A percentile compares a stretch with the other conserved stretches of the same genome.
Evolutionary conservation across 257 asterid genomes (phyloP).

Genomic region (Solanum chiquidenum): DNA sequence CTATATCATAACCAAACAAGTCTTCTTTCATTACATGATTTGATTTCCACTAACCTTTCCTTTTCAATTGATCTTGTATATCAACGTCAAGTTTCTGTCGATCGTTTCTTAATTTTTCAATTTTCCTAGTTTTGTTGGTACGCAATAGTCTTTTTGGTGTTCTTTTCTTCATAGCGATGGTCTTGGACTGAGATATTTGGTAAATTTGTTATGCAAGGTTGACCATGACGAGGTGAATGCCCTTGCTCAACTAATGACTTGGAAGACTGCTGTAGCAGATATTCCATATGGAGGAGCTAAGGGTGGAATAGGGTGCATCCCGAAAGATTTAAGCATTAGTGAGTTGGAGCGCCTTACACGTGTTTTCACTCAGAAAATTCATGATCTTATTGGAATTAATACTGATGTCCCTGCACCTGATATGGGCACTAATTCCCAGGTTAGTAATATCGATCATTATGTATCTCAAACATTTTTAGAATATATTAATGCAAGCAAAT

Average conservation of each 20-base stretch:
- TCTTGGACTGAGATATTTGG: background rate
- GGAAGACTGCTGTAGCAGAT: conserved; percentile 98
- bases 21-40: background rate
- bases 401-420: conserved; percentile 98
- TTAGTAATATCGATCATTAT: conserved; percentile 1
- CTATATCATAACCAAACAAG: background rate
- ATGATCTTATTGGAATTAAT: conserved; percentile 86
- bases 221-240: conserved; percentile 97
- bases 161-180: background rate
- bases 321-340: conserved; percentile 65
- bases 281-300: conserved; percentile 98
- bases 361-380: conserved; percentile 92
- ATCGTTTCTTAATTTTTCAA: background rate
- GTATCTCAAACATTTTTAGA: background rate
- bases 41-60: background rate
- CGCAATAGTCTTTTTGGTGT: background rate
- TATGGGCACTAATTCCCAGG: conserved; percentile 99
- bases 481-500: background rate
- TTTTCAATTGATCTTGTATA: background rate
- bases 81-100: background rate
- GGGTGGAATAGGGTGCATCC: conserved; percentile 95
- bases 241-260: conserved; percentile 97
- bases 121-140: background rate
- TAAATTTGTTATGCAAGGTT: conserved; percentile 33
- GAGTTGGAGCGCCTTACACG: conserved; percentile 97